phyloP scores from a whole-genome alignment of 2,329 filamentous ascomycete genomes.

The Fusarium liriodendri region DNA sequence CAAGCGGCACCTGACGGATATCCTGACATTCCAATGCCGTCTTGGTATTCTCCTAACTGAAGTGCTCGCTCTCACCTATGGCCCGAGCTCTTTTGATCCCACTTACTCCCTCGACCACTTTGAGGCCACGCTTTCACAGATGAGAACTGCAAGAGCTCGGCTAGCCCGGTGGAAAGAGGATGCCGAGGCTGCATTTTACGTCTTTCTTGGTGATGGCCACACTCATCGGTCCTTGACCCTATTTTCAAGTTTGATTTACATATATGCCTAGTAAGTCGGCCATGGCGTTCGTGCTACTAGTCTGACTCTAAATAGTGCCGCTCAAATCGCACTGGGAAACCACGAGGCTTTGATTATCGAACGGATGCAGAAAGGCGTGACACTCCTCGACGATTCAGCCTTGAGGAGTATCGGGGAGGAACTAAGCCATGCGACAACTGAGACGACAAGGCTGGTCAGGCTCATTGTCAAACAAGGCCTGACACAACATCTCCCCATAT shows the following conservation, averaged over 20 bases:
- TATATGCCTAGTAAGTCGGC: constrained; percentile 22
- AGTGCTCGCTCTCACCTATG: constrained; percentile 3
- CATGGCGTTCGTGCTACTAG: accelerated
- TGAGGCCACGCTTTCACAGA: not conserved
- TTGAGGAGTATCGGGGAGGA: constrained; percentile 16
- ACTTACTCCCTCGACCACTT: constrained; percentile 12
- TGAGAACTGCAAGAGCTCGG: not conserved
- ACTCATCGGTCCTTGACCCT: constrained; percentile 12
- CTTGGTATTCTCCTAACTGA: not conserved
- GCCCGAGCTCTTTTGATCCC: not conserved
- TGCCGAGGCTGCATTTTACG: not conserved
- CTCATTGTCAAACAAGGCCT: constrained; percentile 9
- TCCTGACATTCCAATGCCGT: constrained; percentile 1
- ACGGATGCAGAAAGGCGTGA: constrained; percentile 27
- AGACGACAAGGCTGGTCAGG: constrained; percentile 2
- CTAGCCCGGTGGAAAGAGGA: constrained; percentile 3
- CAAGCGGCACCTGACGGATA: not conserved
- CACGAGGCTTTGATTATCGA: constrained; percentile 26
- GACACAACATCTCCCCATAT: constrained; percentile 13
- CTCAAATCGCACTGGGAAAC: constrained; percentile 24
- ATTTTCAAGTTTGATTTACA: constrained; percentile 25
- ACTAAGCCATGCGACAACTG: constrained; percentile 1
- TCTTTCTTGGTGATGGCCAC: not conserved
- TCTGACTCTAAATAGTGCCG: not conserved
- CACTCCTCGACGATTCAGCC: constrained; percentile 6